These are phyloP conservation scores for Piromyces finnis DNA, from an alignment of 192 early-diverging fungal species.

Conservation along the genomic window DNA sequence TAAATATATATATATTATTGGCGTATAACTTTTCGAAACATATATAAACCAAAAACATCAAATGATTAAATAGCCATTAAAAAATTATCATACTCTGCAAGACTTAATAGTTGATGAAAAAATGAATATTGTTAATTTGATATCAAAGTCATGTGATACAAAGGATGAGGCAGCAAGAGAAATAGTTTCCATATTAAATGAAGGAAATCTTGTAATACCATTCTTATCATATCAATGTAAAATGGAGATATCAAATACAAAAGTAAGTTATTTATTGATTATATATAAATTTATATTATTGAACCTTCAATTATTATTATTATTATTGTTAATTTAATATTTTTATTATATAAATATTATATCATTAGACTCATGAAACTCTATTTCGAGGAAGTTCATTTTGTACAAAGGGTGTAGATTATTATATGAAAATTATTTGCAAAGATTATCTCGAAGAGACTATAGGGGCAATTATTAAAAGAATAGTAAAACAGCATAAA, in stretches of 20 bases:
- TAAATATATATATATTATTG: no score
- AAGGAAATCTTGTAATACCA: background rate
- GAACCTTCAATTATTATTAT: no score
- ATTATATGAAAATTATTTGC: background rate
- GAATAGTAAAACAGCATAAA: background rate
- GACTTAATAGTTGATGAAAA: background rate
- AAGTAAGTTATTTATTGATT: background rate
- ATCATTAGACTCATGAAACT: background rate
- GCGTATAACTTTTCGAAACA: no score
- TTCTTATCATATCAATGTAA: background rate
- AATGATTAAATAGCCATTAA: background rate
- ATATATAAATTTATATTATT: no score
- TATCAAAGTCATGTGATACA: background rate
- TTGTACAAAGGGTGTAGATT: background rate
- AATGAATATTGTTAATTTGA: background rate
- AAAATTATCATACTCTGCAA: background rate
- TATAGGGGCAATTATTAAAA: background rate
- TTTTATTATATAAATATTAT: no score
- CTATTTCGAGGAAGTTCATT: background rate
- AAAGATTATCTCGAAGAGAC: background rate
- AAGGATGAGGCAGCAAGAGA: background rate
- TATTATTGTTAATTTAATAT: no score
- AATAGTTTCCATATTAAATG: background rate
- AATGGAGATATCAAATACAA: background rate
- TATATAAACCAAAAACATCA: no score